Evolutionary conservation across 768 basidiomycete genomes (phyloP).

Genomic region (Hirschioporus abietinus): DNA sequence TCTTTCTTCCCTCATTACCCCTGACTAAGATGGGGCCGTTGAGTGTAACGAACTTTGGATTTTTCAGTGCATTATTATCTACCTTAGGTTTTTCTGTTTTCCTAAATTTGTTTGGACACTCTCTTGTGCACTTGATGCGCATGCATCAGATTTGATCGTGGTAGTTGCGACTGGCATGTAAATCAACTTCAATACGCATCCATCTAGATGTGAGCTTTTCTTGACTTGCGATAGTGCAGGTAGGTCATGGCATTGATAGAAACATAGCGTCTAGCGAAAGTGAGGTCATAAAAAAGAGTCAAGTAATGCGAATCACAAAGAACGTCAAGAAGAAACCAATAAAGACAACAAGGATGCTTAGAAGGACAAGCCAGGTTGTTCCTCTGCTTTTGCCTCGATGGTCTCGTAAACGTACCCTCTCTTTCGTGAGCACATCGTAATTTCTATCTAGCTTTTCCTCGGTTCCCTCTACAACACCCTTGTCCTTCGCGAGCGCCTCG

Average conservation of each 20-base stretch:
- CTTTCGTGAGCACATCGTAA: constrained; percentile 59
- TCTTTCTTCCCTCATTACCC: not conserved
- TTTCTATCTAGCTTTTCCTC: constrained; percentile 73
- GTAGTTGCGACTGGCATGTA: not conserved
- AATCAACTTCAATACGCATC: not conserved
- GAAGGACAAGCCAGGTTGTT: constrained; percentile 69
- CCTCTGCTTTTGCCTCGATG: constrained; percentile 58
- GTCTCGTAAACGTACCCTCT: constrained; percentile 50
- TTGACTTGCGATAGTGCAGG: not conserved
- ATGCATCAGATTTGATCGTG: not conserved
- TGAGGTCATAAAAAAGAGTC: constrained; percentile 3
- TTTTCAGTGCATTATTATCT: not conserved
- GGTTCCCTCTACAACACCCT: constrained; percentile 59
- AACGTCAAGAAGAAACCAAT: constrained; percentile 70
- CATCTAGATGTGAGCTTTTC: not conserved
- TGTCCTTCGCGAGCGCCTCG: constrained; percentile 66
- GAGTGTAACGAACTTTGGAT: not conserved
- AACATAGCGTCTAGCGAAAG: not conserved
- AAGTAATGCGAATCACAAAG: constrained; percentile 62
- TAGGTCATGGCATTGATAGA: not conserved
- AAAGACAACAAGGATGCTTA: constrained; percentile 59
- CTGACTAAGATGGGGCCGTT: not conserved
- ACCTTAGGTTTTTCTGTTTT: not conserved
- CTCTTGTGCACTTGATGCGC: not conserved
- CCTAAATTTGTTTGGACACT: not conserved